Base-by-base conservation (phyloP, 1,284 basidiomycete genomes). In the Mycosarcoma maydis region DNA sequence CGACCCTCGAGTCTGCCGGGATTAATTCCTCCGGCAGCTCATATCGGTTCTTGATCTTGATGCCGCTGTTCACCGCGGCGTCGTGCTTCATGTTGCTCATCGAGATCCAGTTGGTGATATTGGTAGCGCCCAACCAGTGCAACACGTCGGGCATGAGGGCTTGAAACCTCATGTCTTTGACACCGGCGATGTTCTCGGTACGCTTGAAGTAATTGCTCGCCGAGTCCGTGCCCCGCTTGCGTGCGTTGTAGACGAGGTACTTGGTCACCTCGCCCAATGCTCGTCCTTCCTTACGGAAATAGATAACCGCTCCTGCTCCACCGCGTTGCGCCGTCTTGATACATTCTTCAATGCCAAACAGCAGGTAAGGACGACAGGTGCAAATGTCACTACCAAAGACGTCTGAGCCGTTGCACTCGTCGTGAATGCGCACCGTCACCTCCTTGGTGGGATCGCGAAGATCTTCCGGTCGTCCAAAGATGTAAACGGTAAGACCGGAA, bases 81-180 rank as follows among this genome's bases (percentile, higher is more conserved):
- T 95, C 88, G 84, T 96, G 93, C 87, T 96, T 96, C 90, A 92
- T 91, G 80, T 92, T 90, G 71, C 89, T 90, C 94, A 97, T 96
- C 22, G 89, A 91, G 49, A 95, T 75, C 70, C 73, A 67, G 33
- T 74, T 75, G 37, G 64, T 70, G 39, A 77, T 72, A 29, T 73
- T 70, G 34, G 69, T 75, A 1, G 74, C 62, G 13, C 75, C 75
- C n/a, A 77, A 36, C 75, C 75, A 77, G 55, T 77, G 70, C 11
- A 98, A 84, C 3, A 96, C 89, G 80, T 98, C 94, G 3, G 94
- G 94, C 94, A 97, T 96, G 59, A 97, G 85, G 2, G 90, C 92
- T 44, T 78, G 76, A 56, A 78, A 75, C 5, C 76, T 65, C 73
- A 73, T 75, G 45, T 78, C 76, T 36, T 76, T 95, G 48, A 96